These are phyloP conservation scores for Erodium texanum DNA, from an alignment of 441 rosid genomes.

Conservation along the genomic window DNA sequence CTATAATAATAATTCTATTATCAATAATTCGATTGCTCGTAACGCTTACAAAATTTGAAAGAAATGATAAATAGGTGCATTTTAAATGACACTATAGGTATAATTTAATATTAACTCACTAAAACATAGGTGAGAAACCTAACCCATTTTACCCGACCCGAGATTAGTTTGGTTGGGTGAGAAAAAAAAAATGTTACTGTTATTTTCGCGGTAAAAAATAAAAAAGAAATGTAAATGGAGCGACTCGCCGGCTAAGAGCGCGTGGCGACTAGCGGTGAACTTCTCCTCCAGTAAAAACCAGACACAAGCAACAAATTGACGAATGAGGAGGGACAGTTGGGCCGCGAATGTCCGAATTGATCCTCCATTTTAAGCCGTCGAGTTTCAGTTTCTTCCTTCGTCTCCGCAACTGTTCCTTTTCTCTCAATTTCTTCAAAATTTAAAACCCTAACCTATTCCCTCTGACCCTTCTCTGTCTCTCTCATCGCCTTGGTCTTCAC, in stretches of 20 bases:
- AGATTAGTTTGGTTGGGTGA: no score
- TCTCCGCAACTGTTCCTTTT: neutral
- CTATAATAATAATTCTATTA: no score
- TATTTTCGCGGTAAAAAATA: no score
- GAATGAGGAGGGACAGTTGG: neutral
- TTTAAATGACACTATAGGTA: no score
- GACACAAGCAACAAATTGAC: neutral
- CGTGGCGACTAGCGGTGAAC: neutral
- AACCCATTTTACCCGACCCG: no score
- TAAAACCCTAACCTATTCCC: slow-evolving; percentile 9
- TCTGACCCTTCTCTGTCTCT: slow-evolving; percentile 14
- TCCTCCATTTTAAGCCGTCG: slow-evolving; percentile 15
- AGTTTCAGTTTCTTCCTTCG: slow-evolving; percentile 10
- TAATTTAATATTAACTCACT: no score
- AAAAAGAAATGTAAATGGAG: no score
- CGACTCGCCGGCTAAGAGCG: neutral
- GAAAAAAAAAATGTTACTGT: no score
- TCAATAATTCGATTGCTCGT: no score
- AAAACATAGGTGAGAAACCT: no score
- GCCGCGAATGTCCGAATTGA: neutral
- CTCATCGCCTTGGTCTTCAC: slow-evolving; percentile 12
- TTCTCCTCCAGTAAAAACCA: neutral
- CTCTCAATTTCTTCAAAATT: neutral
- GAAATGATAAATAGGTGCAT: no score
- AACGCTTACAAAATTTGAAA: no score